Evolutionary conservation across 306 rosid genomes (phyloP).

Genomic region (Begonia peltatifolia): DNA sequence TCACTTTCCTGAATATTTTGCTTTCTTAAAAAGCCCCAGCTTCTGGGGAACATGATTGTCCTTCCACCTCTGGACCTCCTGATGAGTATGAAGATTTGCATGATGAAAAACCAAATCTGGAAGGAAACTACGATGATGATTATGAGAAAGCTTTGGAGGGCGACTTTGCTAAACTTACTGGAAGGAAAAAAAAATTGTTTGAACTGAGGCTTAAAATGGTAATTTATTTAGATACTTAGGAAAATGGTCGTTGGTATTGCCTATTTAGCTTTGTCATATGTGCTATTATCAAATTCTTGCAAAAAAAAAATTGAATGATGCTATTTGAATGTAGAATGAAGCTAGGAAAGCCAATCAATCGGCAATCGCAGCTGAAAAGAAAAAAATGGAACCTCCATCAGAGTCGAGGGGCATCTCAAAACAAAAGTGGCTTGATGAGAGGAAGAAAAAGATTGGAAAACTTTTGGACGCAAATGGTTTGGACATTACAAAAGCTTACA

Average conservation of each 20-base stretch:
- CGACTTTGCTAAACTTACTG: slow-evolving; percentile 32
- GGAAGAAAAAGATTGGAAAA: slow-evolving; percentile 86
- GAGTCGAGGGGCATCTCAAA: slow-evolving; percentile 94
- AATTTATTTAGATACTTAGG: slow-evolving; percentile 5
- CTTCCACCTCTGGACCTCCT: slow-evolving; percentile 16
- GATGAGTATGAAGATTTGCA: slow-evolving; percentile 31
- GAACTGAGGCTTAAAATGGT: slow-evolving; percentile 87
- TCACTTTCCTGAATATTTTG: no score
- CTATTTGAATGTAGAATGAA: slow-evolving; percentile 38
- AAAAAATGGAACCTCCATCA: slow-evolving; percentile 83
- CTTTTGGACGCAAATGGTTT: slow-evolving; percentile 90
- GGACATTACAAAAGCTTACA: slow-evolving; percentile 72
- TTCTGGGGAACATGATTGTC: slow-evolving; percentile 7
- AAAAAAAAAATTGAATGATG: not conserved
- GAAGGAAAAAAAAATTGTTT: slow-evolving; percentile 72
- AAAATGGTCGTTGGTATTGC: not conserved
- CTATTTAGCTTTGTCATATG: not conserved
- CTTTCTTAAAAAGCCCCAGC: no score
- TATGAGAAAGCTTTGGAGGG: slow-evolving; percentile 23
- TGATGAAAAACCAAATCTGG: slow-evolving; percentile 29
- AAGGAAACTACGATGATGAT: slow-evolving; percentile 42
- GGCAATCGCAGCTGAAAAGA: slow-evolving; percentile 82
- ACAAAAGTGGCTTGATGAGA: slow-evolving; percentile 92
- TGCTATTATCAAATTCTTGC: no score
- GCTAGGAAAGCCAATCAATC: slow-evolving; percentile 82